A percentile compares a stretch with the other conserved stretches of the same genome.
Conservation (phyloP, 2,329 filamentous ascomycete species). For the Rachicladosporium sp. region DNA sequence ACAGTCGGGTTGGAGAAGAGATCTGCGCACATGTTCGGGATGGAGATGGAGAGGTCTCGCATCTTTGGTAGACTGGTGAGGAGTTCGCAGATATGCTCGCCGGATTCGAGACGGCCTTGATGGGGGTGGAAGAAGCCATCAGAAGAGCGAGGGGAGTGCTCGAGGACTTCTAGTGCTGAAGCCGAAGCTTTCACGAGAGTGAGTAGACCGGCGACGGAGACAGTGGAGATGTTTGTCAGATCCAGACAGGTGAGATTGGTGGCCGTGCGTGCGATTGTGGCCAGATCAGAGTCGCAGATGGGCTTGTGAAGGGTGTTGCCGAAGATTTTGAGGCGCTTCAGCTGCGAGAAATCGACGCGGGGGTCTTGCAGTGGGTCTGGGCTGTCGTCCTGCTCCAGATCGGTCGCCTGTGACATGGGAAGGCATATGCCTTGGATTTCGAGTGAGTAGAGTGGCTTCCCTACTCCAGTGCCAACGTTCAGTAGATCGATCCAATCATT, state of each 20-base stretch:
- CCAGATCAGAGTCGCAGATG: conserved; percentile 37
- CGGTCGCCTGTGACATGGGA: conserved; percentile 31
- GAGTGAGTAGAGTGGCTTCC: conserved; percentile 35
- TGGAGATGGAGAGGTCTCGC: conserved; percentile 36
- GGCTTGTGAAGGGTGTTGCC: conserved; percentile 42
- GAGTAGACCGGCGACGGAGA: conserved; percentile 41
- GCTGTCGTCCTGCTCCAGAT: conserved; percentile 26
- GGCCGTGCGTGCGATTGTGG: conserved; percentile 38
- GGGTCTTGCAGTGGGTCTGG: conserved; percentile 30
- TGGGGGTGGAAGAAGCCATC: conserved; percentile 41
- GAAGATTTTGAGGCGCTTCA: conserved; percentile 42
- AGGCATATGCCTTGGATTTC: conserved; percentile 40
- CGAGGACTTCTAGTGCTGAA: conserved; percentile 37
- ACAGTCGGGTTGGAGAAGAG: conserved; percentile 34
- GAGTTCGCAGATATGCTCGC: conserved; percentile 37
- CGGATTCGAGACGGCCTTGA: conserved; percentile 29
- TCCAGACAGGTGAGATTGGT: conserved; percentile 41
- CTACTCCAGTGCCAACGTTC: conserved; percentile 25
- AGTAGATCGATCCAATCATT: conserved; percentile 38
- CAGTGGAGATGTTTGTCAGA: conserved; percentile 40
- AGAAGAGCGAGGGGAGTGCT: conserved; percentile 41
- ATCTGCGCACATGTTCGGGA: conserved; percentile 36
- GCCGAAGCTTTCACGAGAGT: conserved; percentile 39
- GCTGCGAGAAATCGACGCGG: conserved; percentile 35
- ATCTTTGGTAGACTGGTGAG: conserved; percentile 35